phyloP scores from a whole-genome alignment of 495 filamentous ascomycete species.

The Aspergillus olivimuriae region DNA sequence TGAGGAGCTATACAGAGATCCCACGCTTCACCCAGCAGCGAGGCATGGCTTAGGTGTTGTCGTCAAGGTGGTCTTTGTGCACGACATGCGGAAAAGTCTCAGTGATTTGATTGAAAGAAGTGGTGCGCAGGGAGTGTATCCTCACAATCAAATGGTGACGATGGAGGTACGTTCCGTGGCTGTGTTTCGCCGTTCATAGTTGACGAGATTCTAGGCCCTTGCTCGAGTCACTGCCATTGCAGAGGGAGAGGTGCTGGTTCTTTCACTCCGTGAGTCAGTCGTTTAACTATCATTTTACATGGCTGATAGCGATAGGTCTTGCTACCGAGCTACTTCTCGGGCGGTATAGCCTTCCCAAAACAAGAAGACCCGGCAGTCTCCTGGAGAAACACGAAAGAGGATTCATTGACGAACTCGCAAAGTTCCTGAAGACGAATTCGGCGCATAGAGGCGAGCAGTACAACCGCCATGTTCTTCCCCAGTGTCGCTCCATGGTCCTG shows the following conservation, averaged over 20 bases:
- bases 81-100: neutral
- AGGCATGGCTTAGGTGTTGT: constrained; percentile 15
- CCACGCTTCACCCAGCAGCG: constrained; percentile 1
- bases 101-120: constrained; percentile 16
- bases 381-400: constrained; percentile 27
- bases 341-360: constrained; percentile 23
- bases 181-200: too few species aligned
- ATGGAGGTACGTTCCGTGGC: constrained; percentile 1
- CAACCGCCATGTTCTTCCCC: constrained; percentile 22
- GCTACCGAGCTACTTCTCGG: constrained; percentile 28
- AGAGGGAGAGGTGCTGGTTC: constrained; percentile 27
- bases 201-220: constrained; percentile 3
- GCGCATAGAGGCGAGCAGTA: constrained; percentile 21
- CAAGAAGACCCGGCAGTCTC: constrained; percentile 13
- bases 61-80: constrained; percentile 20
- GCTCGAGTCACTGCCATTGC: constrained; percentile 18
- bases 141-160: constrained; percentile 21
- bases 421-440: constrained; percentile 8
- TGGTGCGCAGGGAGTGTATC: constrained; percentile 26
- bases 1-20: constrained; percentile 2
- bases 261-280: neutral
- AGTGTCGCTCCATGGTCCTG: constrained; percentile 19
- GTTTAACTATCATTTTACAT: neutral
- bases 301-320: constrained; percentile 14
- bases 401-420: constrained; percentile 15